phyloP scores from a whole-genome alignment of 75 land plant species.

The Adiantum capillusveneris region DNA sequence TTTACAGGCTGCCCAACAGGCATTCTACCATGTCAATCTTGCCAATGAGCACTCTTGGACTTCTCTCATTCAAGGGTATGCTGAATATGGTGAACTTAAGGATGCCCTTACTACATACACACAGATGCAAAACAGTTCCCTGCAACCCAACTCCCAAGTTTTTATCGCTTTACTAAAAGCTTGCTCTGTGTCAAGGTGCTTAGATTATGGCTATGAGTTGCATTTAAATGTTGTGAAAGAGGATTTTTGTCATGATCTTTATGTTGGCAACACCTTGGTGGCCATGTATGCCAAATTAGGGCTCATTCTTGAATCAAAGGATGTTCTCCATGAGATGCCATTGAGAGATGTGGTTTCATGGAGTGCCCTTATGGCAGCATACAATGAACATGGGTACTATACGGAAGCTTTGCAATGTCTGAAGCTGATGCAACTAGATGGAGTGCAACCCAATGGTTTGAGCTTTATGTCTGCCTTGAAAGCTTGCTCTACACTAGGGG shows the following conservation, averaged over 20 bases:
- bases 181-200: not conserved
- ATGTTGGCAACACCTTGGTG: constrained; percentile 20
- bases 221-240: constrained; percentile 6
- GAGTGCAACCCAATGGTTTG: constrained; percentile 15
- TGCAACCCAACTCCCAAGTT: not conserved
- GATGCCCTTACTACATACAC: not conserved
- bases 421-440: constrained; percentile 15
- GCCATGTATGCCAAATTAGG: constrained; percentile 41
- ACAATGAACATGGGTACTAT: constrained; percentile 32
- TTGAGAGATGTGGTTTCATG: constrained; percentile 18
- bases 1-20: constrained; percentile 18
- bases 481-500: constrained; percentile 10
- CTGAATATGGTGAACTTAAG: constrained; percentile 11
- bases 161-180: not conserved
- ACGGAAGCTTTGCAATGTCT: constrained; percentile 19
- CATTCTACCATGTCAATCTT: constrained; percentile 24
- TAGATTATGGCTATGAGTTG: constrained; percentile 4
- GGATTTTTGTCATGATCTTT: not conserved
- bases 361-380: constrained; percentile 41
- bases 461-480: constrained; percentile 14
- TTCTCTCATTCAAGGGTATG: constrained; percentile 23
- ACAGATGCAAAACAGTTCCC: not conserved
- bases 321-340: constrained; percentile 15
- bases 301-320: constrained; percentile 23
- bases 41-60: constrained; percentile 40